These are phyloP conservation scores for Aegilops speltoides DNA, from an alignment of 176 grass and related monocot species.

Conservation along the genomic window DNA sequence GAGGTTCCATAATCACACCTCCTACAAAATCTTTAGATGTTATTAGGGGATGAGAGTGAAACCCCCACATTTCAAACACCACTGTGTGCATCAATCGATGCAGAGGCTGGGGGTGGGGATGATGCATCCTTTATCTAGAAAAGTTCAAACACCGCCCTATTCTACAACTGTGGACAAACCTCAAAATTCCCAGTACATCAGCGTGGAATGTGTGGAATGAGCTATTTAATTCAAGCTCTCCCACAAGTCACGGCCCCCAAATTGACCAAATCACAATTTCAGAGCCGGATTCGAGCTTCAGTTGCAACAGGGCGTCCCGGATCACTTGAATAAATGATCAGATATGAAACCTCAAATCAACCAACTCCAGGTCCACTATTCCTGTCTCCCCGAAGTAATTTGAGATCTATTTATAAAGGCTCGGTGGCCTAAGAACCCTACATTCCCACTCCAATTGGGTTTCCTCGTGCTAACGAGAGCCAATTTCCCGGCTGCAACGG, in stretches of 20 bases:
- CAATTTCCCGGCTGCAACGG: background rate
- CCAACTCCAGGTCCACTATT: background rate
- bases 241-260: background rate
- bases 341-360: background rate
- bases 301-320: background rate
- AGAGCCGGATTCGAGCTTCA: background rate
- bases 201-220: background rate
- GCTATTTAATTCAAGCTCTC: background rate
- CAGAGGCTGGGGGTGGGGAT: background rate
- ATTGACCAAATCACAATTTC: background rate
- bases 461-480: background rate
- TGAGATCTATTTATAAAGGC: background rate
- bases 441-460: background rate
- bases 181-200: background rate
- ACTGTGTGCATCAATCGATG: background rate
- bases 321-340: background rate
- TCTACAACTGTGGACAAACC: background rate
- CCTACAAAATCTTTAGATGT: too few relatives aligned
- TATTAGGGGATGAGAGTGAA: too few relatives aligned
- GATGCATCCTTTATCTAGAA: background rate
- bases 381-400: background rate
- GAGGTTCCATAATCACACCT: background rate
- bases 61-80: too few relatives aligned
- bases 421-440: background rate
- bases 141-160: background rate